These are phyloP conservation scores for Oryza rufipogon DNA, from an alignment of 176 grass and related monocot species.

Conservation along the genomic window DNA sequence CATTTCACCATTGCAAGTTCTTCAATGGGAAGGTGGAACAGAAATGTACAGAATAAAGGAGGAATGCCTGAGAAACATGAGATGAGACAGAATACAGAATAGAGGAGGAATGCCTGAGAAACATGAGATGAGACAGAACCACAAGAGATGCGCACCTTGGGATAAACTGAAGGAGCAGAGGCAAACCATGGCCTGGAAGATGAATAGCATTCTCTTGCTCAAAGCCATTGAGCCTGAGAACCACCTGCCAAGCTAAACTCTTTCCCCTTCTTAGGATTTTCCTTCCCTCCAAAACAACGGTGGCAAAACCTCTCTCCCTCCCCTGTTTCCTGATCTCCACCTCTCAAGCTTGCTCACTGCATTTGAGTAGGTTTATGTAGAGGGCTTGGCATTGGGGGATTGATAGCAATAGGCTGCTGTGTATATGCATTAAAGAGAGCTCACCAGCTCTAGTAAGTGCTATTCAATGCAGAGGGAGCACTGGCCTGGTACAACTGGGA, in stretches of 20 bases:
- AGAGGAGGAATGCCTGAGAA: constrained; percentile 13
- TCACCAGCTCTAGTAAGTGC: constrained; percentile 49
- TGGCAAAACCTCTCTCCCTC: constrained; percentile 6
- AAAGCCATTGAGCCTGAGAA: constrained; percentile 43
- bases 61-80: background rate
- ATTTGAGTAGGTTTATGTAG: constrained; percentile 47
- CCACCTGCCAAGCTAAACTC: constrained; percentile 1
- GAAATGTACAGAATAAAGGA: background rate
- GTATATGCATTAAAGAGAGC: constrained; percentile 54
- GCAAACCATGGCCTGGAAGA: constrained; percentile 43
- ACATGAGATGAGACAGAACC: background rate
- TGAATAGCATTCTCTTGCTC: constrained; percentile 5
- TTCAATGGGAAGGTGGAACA: background rate
- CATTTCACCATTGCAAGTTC: constrained; percentile 19
- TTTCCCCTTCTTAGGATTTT: background rate
- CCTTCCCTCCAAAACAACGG: constrained; percentile 5
- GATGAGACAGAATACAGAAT: background rate
- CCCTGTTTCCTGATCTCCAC: constrained; percentile 17
- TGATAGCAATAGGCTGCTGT: constrained; percentile 24
- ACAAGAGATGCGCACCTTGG: constrained; percentile 32
- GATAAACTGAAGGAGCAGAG: constrained; percentile 44
- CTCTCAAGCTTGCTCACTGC: constrained; percentile 16
- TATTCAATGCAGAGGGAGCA: constrained; percentile 46
- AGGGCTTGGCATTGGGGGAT: background rate
- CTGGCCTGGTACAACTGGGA: constrained; percentile 50